phyloP scores from a whole-genome alignment of 2,329 filamentous ascomycete genomes.

The Diplodia intermedia region DNA sequence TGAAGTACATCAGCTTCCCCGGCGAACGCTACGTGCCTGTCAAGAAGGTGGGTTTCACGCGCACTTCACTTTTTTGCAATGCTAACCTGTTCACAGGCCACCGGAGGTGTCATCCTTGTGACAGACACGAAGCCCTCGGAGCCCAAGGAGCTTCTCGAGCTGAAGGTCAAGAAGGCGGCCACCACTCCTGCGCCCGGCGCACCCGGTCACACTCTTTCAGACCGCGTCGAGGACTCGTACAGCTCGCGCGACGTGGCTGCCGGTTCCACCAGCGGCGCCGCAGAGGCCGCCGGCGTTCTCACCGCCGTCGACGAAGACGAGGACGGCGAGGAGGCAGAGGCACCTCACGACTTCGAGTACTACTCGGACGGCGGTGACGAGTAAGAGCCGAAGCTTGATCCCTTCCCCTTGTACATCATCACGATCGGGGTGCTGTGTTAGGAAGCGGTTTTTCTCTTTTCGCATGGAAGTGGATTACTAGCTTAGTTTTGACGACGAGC shows the following conservation, averaged over 20 bases:
- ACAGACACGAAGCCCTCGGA: constrained; percentile 82
- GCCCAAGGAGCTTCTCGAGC: constrained; percentile 80
- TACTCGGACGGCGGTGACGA: constrained; percentile 66
- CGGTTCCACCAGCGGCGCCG: constrained; percentile 60
- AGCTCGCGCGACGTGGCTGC: constrained; percentile 37
- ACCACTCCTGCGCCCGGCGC: constrained; percentile 55
- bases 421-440: constrained; percentile 20
- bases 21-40: constrained; percentile 91
- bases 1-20: constrained; percentile 95
- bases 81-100: constrained; percentile 70
- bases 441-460: background rate
- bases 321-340: constrained; percentile 74
- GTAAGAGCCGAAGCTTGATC: constrained; percentile 5
- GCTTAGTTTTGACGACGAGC: background rate
- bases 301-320: constrained; percentile 88
- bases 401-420: constrained; percentile 28
- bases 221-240: constrained; percentile 39
- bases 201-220: constrained; percentile 44
- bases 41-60: constrained; percentile 69
- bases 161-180: constrained; percentile 83
- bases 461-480: constrained; percentile 20
- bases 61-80: background rate
- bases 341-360: constrained; percentile 79
- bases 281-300: constrained; percentile 78
- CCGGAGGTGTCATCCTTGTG: constrained; percentile 91